Percentiles rank a stretch among this genome's conserved stretches.
Evolutionary conservation across 129 eudicot genomes (phyloP).

Genomic region (Scalesia atractyloides): DNA sequence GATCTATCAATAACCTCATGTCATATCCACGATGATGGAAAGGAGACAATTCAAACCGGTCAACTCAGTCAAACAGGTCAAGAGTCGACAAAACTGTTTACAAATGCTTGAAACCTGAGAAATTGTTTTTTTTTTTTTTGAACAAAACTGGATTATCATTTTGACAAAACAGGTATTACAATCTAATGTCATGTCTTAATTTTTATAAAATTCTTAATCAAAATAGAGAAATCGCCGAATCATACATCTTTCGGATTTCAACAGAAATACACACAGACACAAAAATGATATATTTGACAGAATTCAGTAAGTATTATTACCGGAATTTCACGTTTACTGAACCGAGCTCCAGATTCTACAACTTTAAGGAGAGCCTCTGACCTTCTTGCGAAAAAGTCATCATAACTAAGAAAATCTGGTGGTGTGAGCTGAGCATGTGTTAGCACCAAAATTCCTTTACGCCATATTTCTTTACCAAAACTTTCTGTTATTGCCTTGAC

Average conservation of each 20-base stretch:
- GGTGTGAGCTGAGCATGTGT: slow-evolving; percentile 95
- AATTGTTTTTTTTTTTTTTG: not conserved
- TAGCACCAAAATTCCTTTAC: slow-evolving; percentile 68
- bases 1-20: not conserved
- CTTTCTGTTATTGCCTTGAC: slow-evolving; percentile 77
- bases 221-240: not conserved
- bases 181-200: not conserved
- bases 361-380: slow-evolving; percentile 80
- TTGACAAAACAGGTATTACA: not conserved
- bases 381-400: slow-evolving; percentile 68
- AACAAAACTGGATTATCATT: not conserved
- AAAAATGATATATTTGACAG: not conserved
- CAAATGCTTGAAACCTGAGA: not conserved
- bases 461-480: slow-evolving; percentile 91
- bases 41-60: not conserved
- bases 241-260: not conserved
- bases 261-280: not conserved
- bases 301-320: slow-evolving; percentile 26
- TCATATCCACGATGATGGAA: not conserved
- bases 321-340: slow-evolving; percentile 48
- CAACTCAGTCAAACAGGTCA: not conserved
- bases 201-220: not conserved
- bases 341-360: slow-evolving; percentile 56
- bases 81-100: not conserved
- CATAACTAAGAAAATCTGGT: slow-evolving; percentile 91